Base-by-base conservation (phyloP, 2,329 filamentous ascomycete species). In the Mollisia scopiformis region DNA sequence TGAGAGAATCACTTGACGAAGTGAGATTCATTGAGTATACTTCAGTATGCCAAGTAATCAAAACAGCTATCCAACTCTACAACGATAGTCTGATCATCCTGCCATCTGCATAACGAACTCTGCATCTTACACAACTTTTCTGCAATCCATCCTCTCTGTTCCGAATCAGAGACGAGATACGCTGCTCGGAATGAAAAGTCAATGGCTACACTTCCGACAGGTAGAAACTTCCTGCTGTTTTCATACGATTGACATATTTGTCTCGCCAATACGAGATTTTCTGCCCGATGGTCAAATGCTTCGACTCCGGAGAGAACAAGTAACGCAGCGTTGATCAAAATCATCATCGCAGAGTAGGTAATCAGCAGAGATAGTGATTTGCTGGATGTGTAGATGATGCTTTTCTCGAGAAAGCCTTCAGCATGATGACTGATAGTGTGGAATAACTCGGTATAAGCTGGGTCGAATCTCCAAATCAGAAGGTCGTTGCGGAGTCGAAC, bases 201-300 rank as follows among this genome's bases (percentile, higher is more conserved):
- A 11, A 50, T 50, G 16, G 46, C 46, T 7, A 50, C 11, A 27
- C 46, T 50, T 16, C 46, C 46, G 7, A 50, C 46, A 11, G 46
- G 23, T 16, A 21, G 27, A 27, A 8, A 27, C 8, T 27, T 50
- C 46, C 46, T 21, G 21, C 46, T 50, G 23, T 11, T 11, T 27
- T 50, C 21, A 21, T 50, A 50, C 8, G 46, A 50, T 27, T 50
- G 46, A 50, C 46, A 50, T 50, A 50, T 50, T 21, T 50, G 46
- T 21, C 27, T 50, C 23, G 46, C 46, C 27, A 50, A 27, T 21
- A 27, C 27, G 46, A 50, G 46, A 50, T 50, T 50, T 27, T 50
- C 46, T 11, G 27, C 11, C 46, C 23, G 46, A 27, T 50, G 27
- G 46, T 8, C 4, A 6, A 27, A 27, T 11, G 46, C 27, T 21